phyloP scores from a whole-genome alignment of 169 alveolate species.

The Plasmodium fragile region DNA sequence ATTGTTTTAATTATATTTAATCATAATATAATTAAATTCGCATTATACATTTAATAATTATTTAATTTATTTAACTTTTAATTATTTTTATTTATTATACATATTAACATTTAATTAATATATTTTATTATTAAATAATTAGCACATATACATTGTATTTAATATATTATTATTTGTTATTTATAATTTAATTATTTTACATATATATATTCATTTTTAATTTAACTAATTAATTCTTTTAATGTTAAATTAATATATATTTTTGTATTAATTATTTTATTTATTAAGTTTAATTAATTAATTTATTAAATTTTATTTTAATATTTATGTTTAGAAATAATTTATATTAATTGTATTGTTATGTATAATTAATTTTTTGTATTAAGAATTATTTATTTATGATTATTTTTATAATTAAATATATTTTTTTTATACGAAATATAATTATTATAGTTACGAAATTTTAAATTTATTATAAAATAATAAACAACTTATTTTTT shows the following conservation, averaged over 20 bases:
- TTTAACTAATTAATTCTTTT: neutral
- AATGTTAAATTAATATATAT: neutral
- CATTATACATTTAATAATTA: too few relatives aligned
- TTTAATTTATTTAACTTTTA: too few relatives aligned
- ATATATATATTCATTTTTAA: neutral
- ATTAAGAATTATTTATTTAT: neutral
- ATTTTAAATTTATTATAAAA: neutral
- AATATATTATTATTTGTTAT: neutral
- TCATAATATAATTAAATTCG: too few relatives aligned
- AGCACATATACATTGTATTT: too few relatives aligned
- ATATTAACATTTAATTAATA: too few relatives aligned
- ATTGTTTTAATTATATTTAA: too few relatives aligned
- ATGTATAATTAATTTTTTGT: neutral
- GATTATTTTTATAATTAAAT: neutral
- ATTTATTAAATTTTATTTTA: neutral
- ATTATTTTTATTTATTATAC: too few relatives aligned
- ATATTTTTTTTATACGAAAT: neutral
- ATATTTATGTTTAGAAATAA: neutral
- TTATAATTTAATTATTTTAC: neutral
- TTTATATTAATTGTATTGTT: neutral
- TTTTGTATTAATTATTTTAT: neutral
- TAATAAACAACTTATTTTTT: neutral
- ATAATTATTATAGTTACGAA: neutral
- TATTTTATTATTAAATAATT: too few relatives aligned
- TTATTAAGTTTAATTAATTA: neutral